Conservation (phyloP, 1,284 basidiomycete species). For the Ceratobasidium sp. region DNA sequence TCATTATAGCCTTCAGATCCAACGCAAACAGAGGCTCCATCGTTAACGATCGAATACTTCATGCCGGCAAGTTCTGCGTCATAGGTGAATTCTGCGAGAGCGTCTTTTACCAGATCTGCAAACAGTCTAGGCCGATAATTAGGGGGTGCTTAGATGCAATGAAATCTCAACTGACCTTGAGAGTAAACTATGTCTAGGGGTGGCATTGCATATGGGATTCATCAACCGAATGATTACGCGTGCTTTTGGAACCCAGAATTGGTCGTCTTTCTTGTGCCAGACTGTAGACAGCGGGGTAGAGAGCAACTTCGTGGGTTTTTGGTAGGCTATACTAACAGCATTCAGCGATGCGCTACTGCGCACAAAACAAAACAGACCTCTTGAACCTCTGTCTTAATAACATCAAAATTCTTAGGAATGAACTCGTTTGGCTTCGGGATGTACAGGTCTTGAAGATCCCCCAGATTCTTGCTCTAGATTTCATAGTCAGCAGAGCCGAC, state of each 20-base stretch:
- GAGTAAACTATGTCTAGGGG: conserved; percentile 65
- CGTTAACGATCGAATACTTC: conserved; percentile 73
- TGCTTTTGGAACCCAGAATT: conserved; percentile 92
- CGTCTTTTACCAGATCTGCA: conserved; percentile 86
- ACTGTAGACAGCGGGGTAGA: conserved; percentile 75
- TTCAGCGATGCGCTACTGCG: not conserved
- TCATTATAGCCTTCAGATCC: conserved; percentile 91
- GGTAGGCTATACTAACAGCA: conserved; percentile 59
- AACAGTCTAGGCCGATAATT: conserved; percentile 67
- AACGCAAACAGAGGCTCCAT: conserved; percentile 74
- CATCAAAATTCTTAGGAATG: conserved; percentile 85
- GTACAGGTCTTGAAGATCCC: conserved; percentile 70
- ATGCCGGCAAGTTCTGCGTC: conserved; percentile 93
- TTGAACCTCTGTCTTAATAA: conserved; percentile 72
- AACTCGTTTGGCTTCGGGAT: conserved; percentile 90
- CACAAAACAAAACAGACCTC: conserved; percentile 55
- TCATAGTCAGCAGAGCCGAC: conserved; percentile 29
- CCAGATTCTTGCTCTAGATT: conserved; percentile 64
- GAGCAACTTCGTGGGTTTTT: conserved; percentile 76
- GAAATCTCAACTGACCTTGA: conserved; percentile 59
- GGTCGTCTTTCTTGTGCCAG: conserved; percentile 97
- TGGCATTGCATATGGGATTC: conserved; percentile 44
- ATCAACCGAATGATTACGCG: conserved; percentile 65
- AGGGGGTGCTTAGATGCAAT: conserved; percentile 9
- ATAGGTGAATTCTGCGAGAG: conserved; percentile 90